Evolutionary conservation across 2,329 filamentous ascomycete species (phyloP).

Genomic region (Alternaria angustiovoidea): DNA sequence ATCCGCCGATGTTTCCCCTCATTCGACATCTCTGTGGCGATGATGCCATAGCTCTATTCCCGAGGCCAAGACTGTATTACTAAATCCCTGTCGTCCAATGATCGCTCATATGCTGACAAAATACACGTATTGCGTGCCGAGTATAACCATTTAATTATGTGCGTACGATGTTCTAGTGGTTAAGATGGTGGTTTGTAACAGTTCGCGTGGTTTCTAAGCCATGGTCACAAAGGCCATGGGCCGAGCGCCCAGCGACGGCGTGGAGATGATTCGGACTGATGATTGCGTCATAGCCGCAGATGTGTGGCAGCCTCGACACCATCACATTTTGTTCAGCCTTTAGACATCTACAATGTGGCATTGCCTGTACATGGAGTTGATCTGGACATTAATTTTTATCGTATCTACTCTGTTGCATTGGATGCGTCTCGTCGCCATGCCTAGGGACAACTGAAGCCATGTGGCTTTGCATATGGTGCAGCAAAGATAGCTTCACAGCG

Average conservation of each 20-base stretch:
- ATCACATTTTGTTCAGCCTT: too few relatives aligned
- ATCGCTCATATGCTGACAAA: conserved; percentile 35
- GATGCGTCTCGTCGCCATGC: background rate
- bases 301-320: background rate
- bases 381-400: background rate
- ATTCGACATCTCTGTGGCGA: conserved; percentile 33
- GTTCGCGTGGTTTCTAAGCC: background rate
- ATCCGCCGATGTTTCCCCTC: conserved; percentile 21
- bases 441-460: background rate
- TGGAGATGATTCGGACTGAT: conserved; percentile 1
- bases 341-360: background rate
- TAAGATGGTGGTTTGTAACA: conserved; percentile 15
- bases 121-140: conserved; percentile 36
- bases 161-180: background rate
- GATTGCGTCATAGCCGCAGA: background rate
- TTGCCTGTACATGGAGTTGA: background rate
- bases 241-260: conserved; percentile 2
- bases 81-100: conserved; percentile 34
- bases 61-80: conserved; percentile 37
- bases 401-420: background rate
- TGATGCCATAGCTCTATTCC: conserved; percentile 47
- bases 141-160: background rate
- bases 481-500: background rate
- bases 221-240: background rate
- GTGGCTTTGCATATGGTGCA: background rate